A percentile compares a stretch with the other conserved stretches of the same genome.
Evolutionary conservation across 2,329 filamentous ascomycete genomes (phyloP).

Genomic region (Aspergillus texensis): DNA sequence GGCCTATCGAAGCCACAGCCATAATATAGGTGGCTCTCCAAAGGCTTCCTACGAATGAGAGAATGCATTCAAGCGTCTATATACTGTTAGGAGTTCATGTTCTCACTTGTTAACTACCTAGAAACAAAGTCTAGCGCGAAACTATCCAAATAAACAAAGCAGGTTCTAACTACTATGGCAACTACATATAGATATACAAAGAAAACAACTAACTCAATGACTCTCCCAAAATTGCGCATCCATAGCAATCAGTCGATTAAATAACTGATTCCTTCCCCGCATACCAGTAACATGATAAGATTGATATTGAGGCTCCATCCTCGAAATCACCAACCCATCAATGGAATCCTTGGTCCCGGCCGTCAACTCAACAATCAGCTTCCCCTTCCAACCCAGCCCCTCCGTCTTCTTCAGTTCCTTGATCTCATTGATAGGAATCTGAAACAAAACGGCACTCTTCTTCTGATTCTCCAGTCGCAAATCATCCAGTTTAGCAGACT

Average conservation of each 20-base stretch:
- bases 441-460: constrained; percentile 65
- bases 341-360: constrained; percentile 69
- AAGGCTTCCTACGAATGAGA: background rate
- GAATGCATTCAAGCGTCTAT: background rate
- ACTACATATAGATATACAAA: background rate
- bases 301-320: constrained; percentile 53
- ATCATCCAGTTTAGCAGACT: constrained; percentile 36
- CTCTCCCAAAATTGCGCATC: constrained; percentile 82
- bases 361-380: constrained; percentile 79
- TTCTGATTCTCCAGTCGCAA: constrained; percentile 54
- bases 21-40: background rate
- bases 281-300: constrained; percentile 70
- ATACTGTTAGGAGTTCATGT: background rate
- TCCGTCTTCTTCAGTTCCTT: constrained; percentile 76
- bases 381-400: constrained; percentile 82
- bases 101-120: background rate
- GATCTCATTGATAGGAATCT: constrained; percentile 70
- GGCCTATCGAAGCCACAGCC: too few species aligned
- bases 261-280: constrained; percentile 72
- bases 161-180: background rate
- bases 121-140: background rate
- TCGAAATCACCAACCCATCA: constrained; percentile 71
- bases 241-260: constrained; percentile 76
- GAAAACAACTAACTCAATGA: constrained; percentile 51
- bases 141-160: background rate